phyloP scores from a whole-genome alignment of 331 rosid genomes.

The Acacia pycnantha region DNA sequence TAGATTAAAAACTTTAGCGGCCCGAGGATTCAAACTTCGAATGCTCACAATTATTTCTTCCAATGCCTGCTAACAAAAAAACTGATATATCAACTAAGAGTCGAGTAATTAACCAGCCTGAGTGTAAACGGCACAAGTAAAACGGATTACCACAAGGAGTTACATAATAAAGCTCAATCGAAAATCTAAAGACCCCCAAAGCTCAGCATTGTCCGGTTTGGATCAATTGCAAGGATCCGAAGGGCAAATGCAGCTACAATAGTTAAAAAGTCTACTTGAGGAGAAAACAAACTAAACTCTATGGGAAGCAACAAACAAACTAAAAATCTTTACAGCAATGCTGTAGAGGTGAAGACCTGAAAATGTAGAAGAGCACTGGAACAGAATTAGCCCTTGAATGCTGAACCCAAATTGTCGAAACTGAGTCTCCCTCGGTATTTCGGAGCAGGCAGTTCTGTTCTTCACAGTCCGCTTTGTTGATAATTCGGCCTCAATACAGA shows the following conservation, averaged over 20 bases:
- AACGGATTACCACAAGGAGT: conserved; percentile 10
- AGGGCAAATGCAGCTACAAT: background rate
- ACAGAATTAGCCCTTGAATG: conserved; percentile 36
- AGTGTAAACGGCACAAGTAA: background rate
- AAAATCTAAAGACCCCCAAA: conserved; percentile 5
- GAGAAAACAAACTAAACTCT: background rate
- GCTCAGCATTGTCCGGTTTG: background rate
- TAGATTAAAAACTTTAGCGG: conserved; percentile 1
- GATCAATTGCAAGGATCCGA: conserved; percentile 9
- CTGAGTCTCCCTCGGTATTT: conserved; percentile 25
- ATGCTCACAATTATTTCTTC: conserved; percentile 37
- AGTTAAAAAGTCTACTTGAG: conserved; percentile 11
- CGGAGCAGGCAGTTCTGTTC: background rate
- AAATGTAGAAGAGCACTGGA: conserved; percentile 24
- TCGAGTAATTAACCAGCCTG: background rate
- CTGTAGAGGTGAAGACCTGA: conserved; percentile 27
- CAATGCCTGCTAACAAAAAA: conserved; percentile 44
- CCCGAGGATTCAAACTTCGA: conserved; percentile 33
- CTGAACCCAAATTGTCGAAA: conserved; percentile 24
- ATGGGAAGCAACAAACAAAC: conserved; percentile 4
- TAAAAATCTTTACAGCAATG: conserved; percentile 20
- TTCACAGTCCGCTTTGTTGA: background rate
- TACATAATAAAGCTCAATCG: background rate
- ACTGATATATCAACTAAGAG: background rate
- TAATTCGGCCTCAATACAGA: background rate